phyloP scores from a whole-genome alignment of 2,329 filamentous ascomycete species.

The Calonectria naviculata region DNA sequence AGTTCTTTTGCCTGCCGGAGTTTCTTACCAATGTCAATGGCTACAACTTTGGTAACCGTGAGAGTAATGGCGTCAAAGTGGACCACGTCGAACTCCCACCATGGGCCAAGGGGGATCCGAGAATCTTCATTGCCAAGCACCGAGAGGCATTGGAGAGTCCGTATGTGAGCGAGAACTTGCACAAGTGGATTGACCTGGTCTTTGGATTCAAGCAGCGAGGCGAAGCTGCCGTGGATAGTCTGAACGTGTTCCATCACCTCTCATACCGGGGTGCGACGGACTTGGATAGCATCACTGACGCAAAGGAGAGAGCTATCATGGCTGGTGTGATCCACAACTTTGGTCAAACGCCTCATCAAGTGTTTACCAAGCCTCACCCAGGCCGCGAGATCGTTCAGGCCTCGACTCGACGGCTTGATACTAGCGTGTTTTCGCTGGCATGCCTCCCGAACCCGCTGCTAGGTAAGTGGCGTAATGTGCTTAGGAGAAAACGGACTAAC shows the following conservation, averaged over 20 bases:
- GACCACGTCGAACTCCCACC: slow-evolving; percentile 91
- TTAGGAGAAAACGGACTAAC: background rate
- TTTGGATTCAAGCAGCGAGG: slow-evolving; percentile 96
- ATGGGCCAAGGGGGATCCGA: slow-evolving; percentile 96
- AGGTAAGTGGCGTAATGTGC: slow-evolving; percentile 52
- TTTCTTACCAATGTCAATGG: slow-evolving; percentile 94
- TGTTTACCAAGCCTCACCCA: slow-evolving; percentile 86
- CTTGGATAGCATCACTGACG: slow-evolving; percentile 89
- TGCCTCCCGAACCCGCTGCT: slow-evolving; percentile 83
- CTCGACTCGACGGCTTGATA: slow-evolving; percentile 79
- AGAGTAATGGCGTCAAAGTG: slow-evolving; percentile 82
- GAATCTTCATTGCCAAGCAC: slow-evolving; percentile 95
- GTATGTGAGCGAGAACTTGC: slow-evolving; percentile 88
- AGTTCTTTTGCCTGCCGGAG: slow-evolving; percentile 97
- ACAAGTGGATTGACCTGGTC: slow-evolving; percentile 95
- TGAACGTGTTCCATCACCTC: slow-evolving; percentile 96
- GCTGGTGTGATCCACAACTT: slow-evolving; percentile 99
- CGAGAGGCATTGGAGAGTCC: slow-evolving; percentile 95
- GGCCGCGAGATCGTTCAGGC: slow-evolving; percentile 76
- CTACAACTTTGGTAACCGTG: slow-evolving; percentile 91
- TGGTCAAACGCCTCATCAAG: slow-evolving; percentile 95
- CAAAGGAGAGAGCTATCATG: slow-evolving; percentile 85
- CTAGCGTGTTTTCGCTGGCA: slow-evolving; percentile 78
- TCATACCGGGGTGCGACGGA: slow-evolving; percentile 96
- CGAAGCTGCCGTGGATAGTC: slow-evolving; percentile 88